phyloP scores from a whole-genome alignment of 495 filamentous ascomycete species.

The Diplogelasinospora grovesii region DNA sequence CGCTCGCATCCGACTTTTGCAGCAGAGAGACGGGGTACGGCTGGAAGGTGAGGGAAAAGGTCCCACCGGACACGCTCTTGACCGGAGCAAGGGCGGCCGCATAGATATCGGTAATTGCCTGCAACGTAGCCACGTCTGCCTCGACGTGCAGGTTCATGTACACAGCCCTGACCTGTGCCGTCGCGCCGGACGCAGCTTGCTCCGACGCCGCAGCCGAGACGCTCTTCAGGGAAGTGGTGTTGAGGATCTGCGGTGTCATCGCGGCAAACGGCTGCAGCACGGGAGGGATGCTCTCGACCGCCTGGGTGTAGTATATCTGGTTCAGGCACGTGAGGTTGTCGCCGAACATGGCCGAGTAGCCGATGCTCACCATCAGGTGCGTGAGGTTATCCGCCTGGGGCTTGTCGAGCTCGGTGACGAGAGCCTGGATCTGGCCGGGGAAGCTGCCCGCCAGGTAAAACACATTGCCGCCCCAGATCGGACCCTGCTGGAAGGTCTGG shows the following conservation, averaged over 20 bases:
- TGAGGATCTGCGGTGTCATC: constrained; percentile 10
- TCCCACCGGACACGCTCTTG: constrained; percentile 5
- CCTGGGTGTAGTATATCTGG: constrained; percentile 12
- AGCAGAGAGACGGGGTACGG: constrained; percentile 20
- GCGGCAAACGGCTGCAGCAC: constrained; percentile 9
- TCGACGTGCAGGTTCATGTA: constrained; percentile 20
- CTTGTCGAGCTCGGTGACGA: too few relatives aligned
- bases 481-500: constrained; percentile 42
- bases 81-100: constrained; percentile 5
- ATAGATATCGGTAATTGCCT: constrained; percentile 9
- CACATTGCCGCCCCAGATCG: constrained; percentile 6
- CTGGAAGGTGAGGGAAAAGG: constrained; percentile 18
- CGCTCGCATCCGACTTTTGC: constrained; percentile 6
- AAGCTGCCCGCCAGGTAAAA: too few relatives aligned
- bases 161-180: not conserved
- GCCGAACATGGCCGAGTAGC: not conserved
- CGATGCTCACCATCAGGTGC: too few relatives aligned
- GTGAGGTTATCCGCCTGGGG: too few relatives aligned
- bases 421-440: too few relatives aligned
- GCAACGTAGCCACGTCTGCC: constrained; percentile 12
- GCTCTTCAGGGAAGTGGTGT: constrained; percentile 1
- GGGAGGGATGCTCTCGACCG: constrained; percentile 9
- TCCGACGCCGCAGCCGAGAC: constrained; percentile 1
- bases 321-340: constrained; percentile 11
- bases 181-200: not conserved